Percentiles rank a stretch among this genome's conserved stretches.
Evolutionary conservation across 345 rosid species (phyloP).

Genomic region (Hibiscus trionum): DNA sequence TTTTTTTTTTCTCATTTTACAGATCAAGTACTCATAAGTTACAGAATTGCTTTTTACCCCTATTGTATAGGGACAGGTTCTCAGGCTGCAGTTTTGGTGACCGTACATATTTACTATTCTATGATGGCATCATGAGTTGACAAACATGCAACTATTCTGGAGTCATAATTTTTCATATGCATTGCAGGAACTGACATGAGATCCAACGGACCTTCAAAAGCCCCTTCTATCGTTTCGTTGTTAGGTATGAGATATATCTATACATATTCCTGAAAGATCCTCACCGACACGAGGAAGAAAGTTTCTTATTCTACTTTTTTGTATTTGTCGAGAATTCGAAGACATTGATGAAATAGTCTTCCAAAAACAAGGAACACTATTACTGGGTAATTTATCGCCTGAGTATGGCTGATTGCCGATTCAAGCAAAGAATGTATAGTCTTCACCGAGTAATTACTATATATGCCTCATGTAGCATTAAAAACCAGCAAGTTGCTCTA

Average conservation of each 20-base stretch:
- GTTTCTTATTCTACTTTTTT: not conserved
- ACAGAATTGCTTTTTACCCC: not conserved
- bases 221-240: slow-evolving; percentile 75
- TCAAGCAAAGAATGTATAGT: not conserved
- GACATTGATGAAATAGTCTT: not conserved
- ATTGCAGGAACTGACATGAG: slow-evolving; percentile 54
- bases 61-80: not conserved
- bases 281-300: not conserved
- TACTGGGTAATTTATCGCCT: not conserved
- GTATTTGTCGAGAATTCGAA: too few species aligned
- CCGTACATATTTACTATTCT: not conserved
- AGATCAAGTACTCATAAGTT: not conserved
- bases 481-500: not conserved
- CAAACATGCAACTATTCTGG: not conserved
- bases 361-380: not conserved
- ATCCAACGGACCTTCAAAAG: slow-evolving; percentile 54
- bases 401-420: not conserved
- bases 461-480: not conserved
- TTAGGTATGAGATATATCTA: slow-evolving; percentile 43
- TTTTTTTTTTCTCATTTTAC: not conserved
- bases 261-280: not conserved
- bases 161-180: slow-evolving; percentile 12
- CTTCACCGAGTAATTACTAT: not conserved
- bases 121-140: not conserved
- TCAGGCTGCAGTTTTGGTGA: not conserved